These are phyloP conservation scores for Babesia bovis DNA, from an alignment of 169 alveolate genomes.

Conservation along the genomic window DNA sequence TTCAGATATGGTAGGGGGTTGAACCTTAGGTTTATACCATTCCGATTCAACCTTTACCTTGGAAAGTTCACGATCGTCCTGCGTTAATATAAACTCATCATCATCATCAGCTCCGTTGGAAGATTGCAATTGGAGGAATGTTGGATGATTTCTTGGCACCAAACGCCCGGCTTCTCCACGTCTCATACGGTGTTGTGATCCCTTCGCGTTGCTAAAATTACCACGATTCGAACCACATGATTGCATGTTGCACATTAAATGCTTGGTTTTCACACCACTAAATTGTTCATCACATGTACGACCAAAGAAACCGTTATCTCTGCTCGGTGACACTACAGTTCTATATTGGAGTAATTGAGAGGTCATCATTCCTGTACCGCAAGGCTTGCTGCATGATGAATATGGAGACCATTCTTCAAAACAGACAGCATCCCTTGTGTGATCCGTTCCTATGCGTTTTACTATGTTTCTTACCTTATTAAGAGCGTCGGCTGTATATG, in stretches of 20 bases:
- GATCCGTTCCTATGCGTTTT: neutral
- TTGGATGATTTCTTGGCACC: neutral
- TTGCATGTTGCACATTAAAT: constrained; percentile 27
- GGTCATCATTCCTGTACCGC: constrained; percentile 42
- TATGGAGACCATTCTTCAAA: constrained; percentile 55
- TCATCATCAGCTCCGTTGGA: neutral
- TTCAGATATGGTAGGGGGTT: neutral
- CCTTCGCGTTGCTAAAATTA: neutral
- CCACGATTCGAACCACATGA: constrained; percentile 14
- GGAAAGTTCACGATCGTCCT: neutral
- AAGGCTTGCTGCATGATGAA: constrained; percentile 27
- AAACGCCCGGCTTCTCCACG: neutral
- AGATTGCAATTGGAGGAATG: neutral
- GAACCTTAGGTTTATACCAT: constrained; percentile 1
- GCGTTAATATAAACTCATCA: neutral
- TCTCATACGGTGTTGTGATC: neutral
- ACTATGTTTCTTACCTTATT: neutral
- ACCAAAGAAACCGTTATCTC: constrained; percentile 33
- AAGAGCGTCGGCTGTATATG: neutral
- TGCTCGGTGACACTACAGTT: constrained; percentile 27
- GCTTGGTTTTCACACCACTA: constrained; percentile 1
- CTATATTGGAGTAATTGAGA: constrained; percentile 10
- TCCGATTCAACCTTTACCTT: constrained; percentile 4
- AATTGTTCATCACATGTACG: constrained; percentile 59
- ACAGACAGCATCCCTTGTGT: constrained; percentile 57